A percentile compares a stretch with the other conserved stretches of the same genome.
These are phyloP conservation scores for Periconia macrospinosa DNA, from an alignment of 2,329 filamentous ascomycete species.

Conservation along the genomic window DNA sequence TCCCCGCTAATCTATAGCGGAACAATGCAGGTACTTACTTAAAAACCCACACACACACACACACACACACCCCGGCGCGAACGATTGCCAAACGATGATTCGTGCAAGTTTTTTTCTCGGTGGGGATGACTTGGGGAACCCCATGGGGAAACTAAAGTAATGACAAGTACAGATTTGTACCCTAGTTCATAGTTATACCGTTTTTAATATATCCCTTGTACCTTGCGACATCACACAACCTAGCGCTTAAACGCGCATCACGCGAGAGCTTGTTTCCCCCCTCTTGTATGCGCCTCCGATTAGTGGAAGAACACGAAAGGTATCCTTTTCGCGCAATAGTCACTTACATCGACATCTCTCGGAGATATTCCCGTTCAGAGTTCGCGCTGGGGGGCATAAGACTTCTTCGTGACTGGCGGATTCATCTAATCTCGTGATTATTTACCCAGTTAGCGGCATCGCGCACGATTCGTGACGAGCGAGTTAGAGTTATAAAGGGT, in stretches of 20 bases:
- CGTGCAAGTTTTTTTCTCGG: background rate
- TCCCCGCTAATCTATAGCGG: no score
- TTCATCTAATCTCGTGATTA: background rate
- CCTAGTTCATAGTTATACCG: no score
- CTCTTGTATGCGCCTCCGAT: background rate
- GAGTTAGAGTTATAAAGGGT: background rate
- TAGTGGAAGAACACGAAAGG: background rate
- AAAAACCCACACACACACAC: background rate
- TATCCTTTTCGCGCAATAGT: background rate
- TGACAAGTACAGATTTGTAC: background rate
- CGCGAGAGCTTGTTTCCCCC: background rate
- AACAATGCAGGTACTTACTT: no score
- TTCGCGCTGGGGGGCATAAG: background rate
- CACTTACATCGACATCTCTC: background rate
- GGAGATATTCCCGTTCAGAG: background rate
- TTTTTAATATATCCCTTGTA: background rate
- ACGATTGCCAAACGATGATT: no score
- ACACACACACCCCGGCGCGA: background rate
- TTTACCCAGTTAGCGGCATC: background rate
- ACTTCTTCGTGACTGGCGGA: background rate
- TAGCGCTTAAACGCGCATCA: background rate
- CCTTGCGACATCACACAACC: background rate
- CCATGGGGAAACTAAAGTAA: background rate
- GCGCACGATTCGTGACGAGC: background rate
- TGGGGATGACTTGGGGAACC: background rate